These are phyloP conservation scores for Umbelopsis sp. DNA, from an alignment of 192 early-diverging fungal genomes.

Conservation along the genomic window DNA sequence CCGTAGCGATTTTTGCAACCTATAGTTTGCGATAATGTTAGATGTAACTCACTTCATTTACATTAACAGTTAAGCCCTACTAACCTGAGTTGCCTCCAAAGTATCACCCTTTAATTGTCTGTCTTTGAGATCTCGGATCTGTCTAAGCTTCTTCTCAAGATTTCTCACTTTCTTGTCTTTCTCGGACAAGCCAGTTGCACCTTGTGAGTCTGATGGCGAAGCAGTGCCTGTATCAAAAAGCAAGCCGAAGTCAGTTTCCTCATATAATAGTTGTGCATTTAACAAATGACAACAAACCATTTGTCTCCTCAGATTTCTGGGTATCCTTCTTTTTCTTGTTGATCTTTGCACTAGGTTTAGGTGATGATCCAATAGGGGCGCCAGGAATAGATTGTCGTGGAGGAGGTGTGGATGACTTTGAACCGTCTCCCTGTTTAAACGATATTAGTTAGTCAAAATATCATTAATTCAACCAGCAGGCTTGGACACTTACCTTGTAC, in stretches of 20 bases:
- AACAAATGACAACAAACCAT: slow-evolving; percentile 5
- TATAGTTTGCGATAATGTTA: not conserved
- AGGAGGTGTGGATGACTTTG: slow-evolving; percentile 17
- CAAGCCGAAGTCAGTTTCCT: no score
- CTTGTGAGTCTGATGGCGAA: slow-evolving; percentile 24
- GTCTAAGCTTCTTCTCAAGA: slow-evolving; percentile 90
- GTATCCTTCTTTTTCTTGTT: slow-evolving; percentile 56
- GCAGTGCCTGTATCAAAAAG: not conserved
- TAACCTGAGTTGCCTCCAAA: slow-evolving; percentile 81
- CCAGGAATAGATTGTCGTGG: slow-evolving; percentile 17
- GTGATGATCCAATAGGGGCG: slow-evolving; percentile 8
- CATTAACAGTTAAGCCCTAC: not conserved
- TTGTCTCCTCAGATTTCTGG: slow-evolving; percentile 28
- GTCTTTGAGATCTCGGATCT: slow-evolving; percentile 85
- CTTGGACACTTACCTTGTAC: slow-evolving; percentile 26
- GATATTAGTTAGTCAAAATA: not conserved
- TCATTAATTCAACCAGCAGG: no score
- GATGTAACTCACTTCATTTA: not conserved
- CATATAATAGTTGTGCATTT: slow-evolving; percentile 13
- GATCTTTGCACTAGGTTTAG: not conserved
- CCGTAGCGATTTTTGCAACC: slow-evolving; percentile 9
- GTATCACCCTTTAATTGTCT: slow-evolving; percentile 74
- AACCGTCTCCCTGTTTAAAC: slow-evolving; percentile 18
- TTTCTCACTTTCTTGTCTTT: slow-evolving; percentile 85
- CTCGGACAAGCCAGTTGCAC: slow-evolving; percentile 54